Conservation (phyloP, 805 yeast species). For the Kodamaea fukazawae region DNA sequence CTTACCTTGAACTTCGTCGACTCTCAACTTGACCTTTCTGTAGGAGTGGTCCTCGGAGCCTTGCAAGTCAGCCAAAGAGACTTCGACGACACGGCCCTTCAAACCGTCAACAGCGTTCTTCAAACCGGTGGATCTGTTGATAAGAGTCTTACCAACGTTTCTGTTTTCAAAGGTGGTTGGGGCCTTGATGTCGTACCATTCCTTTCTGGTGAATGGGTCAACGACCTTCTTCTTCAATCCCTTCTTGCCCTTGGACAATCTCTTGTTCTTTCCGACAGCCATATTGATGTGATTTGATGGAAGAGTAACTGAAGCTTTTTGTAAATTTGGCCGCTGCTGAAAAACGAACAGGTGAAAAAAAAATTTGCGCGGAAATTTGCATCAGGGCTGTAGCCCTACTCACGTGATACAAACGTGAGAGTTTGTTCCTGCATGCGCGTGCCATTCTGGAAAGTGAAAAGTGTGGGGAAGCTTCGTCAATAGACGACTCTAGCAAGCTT, state of each 20-base stretch:
- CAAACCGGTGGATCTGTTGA: conserved; percentile 98
- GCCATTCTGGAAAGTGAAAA: no score
- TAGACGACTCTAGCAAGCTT: no score
- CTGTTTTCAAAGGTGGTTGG: conserved; percentile 99
- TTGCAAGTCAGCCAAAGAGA: conserved; percentile 93
- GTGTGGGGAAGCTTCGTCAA: no score
- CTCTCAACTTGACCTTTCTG: conserved; percentile 96
- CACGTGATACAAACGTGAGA: not conserved
- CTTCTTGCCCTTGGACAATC: conserved; percentile 87
- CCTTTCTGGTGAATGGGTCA: conserved; percentile 99
- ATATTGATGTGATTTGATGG: conserved; percentile 26
- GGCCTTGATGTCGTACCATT: conserved; percentile 98
- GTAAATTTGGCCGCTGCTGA: no score
- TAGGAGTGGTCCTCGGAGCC: conserved; percentile 98
- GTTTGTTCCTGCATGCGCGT: no score
- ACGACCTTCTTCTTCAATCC: conserved; percentile 99
- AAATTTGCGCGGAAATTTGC: no score
- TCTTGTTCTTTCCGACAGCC: conserved; percentile 84
- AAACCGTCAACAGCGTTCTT: conserved; percentile 97
- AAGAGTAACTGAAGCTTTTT: no score
- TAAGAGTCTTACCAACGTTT: conserved; percentile 97
- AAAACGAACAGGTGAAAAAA: no score
- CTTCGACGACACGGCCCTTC: conserved; percentile 97
- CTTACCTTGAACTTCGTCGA: conserved; percentile 98
- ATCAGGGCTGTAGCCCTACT: conserved; percentile 6